Evolutionary conservation across 2,329 filamentous ascomycete species (phyloP), one percentile per base, ranked within the genome.

Genomic region (Paraphaeosphaeria sporulosa): DNA sequence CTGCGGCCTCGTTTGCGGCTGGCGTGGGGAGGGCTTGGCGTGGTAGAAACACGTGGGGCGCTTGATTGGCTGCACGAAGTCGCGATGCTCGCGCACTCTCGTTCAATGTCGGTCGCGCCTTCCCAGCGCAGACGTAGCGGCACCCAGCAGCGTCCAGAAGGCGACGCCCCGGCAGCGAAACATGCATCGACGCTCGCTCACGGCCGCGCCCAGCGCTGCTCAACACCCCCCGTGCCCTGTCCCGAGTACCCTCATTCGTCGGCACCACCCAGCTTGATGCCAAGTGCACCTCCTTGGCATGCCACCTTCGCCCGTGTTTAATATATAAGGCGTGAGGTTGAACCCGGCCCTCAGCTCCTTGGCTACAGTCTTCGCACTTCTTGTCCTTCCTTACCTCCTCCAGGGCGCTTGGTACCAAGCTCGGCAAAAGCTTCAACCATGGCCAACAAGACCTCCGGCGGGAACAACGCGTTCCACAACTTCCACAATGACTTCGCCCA

Each of bases 401-500:
- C 57, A 57, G 53, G 57, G 40, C 40, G 44, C 36, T 59, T 61
- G 64, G 58, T 15, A 23, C 58, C 59, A 55, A 62, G 63, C 60
- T 69, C 59, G 64, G 57, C 64, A 58, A 61, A 62, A 59, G 58
- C 64, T 66, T 65, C 60, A 3, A 27, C 25, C 25, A 58, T 19
- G 61, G 59, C 58, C 25, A 48, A 61, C 52, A 70, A 66, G 55
- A 71, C 68, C 12, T 49, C 68, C 9, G 72, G 72, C 54, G 72
- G 72, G 34, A 75, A 75, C 61, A 66, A 64, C 54, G 72, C 72
- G 34, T 74, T 73, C 67, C 68, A 71, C 66, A 71, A 71, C 58
- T 93, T 89, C 79, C 85, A 93, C 81, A 91, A 91, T 73, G 88
- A 91, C 77, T 91, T 90, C 64, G 83, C 84, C 53, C 86, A 83